Conservation (phyloP, 257 asterid species). For the Solanum boliviense region DNA sequence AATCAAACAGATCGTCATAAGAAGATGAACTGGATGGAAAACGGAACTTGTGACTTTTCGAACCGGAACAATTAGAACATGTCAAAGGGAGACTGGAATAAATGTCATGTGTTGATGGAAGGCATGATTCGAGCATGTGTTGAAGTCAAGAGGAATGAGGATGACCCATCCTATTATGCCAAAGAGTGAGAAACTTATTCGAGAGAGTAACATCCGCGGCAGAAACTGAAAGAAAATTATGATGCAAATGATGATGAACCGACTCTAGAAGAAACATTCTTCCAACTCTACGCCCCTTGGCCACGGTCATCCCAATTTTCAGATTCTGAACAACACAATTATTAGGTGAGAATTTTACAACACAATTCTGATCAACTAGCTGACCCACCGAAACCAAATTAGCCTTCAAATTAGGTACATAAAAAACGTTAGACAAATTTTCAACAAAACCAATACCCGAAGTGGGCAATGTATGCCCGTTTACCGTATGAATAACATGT, state of each 20-base stretch:
- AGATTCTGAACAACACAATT: neutral
- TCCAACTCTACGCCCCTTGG: neutral
- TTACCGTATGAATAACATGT: neutral
- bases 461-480: neutral
- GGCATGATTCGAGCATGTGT: neutral
- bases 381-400: no score
- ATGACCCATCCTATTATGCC: neutral
- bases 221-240: neutral
- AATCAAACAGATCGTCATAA: neutral
- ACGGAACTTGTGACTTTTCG: neutral
- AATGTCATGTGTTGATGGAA: neutral
- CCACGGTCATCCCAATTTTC: neutral
- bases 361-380: neutral
- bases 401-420: no score
- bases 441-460: no score
- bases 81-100: neutral
- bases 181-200: neutral
- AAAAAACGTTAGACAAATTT: neutral
- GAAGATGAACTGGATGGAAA: neutral
- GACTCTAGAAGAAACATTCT: neutral
- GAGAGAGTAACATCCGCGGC: neutral
- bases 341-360: neutral
- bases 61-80: neutral
- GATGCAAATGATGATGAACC: neutral
- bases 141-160: neutral